A percentile compares a stretch with the other conserved stretches of the same genome.
Conservation (phyloP, 2,329 filamentous ascomycete species). For the Macrophomina pseudophaseolina region DNA sequence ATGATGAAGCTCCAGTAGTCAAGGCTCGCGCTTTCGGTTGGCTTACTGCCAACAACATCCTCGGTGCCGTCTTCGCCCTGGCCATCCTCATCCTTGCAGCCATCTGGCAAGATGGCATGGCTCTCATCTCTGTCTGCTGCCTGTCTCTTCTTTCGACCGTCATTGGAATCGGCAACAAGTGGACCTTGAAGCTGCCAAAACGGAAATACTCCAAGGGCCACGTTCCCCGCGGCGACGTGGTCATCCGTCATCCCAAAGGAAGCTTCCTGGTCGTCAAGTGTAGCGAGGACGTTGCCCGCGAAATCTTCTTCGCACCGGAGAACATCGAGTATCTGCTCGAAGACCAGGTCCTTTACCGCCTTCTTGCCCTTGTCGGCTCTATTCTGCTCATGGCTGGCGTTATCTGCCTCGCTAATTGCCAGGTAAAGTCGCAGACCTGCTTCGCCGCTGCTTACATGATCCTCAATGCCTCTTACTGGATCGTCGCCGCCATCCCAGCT, state of each 20-base stretch:
- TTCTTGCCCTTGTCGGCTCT: slow-evolving; percentile 56
- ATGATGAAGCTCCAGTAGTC: slow-evolving; percentile 36
- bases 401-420: slow-evolving; percentile 57
- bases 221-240: slow-evolving; percentile 51
- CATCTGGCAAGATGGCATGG: slow-evolving; percentile 55
- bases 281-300: slow-evolving; percentile 55
- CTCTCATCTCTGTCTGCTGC: slow-evolving; percentile 53
- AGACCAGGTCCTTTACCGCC: slow-evolving; percentile 48
- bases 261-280: slow-evolving; percentile 57
- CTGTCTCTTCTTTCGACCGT: slow-evolving; percentile 56
- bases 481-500: slow-evolving; percentile 54
- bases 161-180: slow-evolving; percentile 57
- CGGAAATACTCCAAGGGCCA: slow-evolving; percentile 39
- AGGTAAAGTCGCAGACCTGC: slow-evolving; percentile 53
- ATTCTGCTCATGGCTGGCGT: slow-evolving; percentile 60
- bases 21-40: slow-evolving; percentile 54
- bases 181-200: slow-evolving; percentile 51
- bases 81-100: slow-evolving; percentile 53
- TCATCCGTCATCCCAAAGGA: slow-evolving; percentile 58
- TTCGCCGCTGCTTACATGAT: slow-evolving; percentile 58
- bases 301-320: slow-evolving; percentile 59
- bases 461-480: slow-evolving; percentile 57
- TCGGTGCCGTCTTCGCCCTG: slow-evolving; percentile 52
- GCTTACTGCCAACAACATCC: slow-evolving; percentile 50
- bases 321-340: slow-evolving; percentile 53